These are phyloP conservation scores for Chalara sp. DNA, from an alignment of 2,329 filamentous ascomycete genomes.

Conservation along the genomic window DNA sequence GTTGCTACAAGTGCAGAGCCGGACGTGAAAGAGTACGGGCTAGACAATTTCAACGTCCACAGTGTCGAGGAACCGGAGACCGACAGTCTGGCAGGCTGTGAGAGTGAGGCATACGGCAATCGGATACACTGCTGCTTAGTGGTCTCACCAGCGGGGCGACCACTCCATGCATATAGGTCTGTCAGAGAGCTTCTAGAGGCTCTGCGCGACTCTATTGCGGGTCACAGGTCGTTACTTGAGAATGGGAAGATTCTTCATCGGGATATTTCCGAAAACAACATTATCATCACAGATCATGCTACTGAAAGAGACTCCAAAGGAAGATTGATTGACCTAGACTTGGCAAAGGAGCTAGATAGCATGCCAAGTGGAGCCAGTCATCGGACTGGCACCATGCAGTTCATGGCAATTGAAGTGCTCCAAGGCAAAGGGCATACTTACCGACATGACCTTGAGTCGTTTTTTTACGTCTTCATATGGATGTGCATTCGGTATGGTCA, in stretches of 20 bases:
- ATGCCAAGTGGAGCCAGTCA: constrained; percentile 19
- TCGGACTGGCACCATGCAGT: constrained; percentile 25
- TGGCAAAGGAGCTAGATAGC: constrained; percentile 16
- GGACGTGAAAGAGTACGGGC: constrained; percentile 9
- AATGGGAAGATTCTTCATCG: constrained; percentile 30
- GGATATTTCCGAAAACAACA: constrained; percentile 31
- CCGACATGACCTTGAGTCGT: too few relatives aligned
- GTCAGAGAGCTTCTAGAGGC: constrained; percentile 28
- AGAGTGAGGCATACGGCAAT: constrained; percentile 24
- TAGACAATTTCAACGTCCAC: constrained; percentile 10
- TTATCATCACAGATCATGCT: constrained; percentile 26
- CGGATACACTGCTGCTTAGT: constrained; percentile 25
- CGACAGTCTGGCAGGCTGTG: constrained; percentile 14
- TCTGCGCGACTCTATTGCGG: constrained; percentile 29
- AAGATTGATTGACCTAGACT: constrained; percentile 30
- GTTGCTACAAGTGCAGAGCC: constrained; percentile 10
- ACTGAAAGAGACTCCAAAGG: constrained; percentile 16
- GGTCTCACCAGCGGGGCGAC: constrained; percentile 25
- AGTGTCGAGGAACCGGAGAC: constrained; percentile 14
- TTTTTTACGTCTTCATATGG: too few relatives aligned
- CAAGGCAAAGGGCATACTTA: constrained; percentile 26
- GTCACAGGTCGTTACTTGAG: constrained; percentile 28
- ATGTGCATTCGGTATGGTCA: too few relatives aligned
- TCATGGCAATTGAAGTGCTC: too few relatives aligned
- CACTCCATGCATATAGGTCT: constrained; percentile 22